Evolutionary conservation across 2,329 filamentous ascomycete genomes (phyloP), one percentile per base, ranked within the genome.

Genomic region (Talaromyces pinophilus): DNA sequence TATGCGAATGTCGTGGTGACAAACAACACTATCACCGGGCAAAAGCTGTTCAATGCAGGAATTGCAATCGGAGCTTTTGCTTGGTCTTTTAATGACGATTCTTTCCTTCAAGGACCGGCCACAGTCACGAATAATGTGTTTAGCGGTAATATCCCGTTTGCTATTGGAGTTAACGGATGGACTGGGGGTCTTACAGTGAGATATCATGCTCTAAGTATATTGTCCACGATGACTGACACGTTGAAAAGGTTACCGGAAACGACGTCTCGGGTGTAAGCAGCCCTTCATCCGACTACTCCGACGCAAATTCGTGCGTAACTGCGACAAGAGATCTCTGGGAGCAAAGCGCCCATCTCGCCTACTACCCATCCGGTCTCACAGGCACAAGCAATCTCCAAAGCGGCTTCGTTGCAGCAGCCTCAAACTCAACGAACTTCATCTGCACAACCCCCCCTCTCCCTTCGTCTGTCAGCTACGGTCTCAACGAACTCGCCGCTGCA

Each of bases 61-160:
- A 52, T 68, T 64, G 50, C 69, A 62, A 62, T 69, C 67, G 65
- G 65, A 4, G 65, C 59, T n/a, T 67, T 40, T 54, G 65, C 54
- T 1, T 67, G 65, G 65, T 63, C 60, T 5, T 57, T 57, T 10
- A 48, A 59, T 17, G 42, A 59, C 17, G 40, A 48, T 19, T 6
- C 19, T 44, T 46, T 50, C 22, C 22, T 59, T 33, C 40, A 50
- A n/a, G 65, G 65, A n/a, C 65, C 65, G 7, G 61, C 65, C 0
- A 67, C 60, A 7, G 22, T 67, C 17, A 67, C 59, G 19, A 28
- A 60, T 28, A 67, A 67, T 44, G 42, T 52, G 11, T 63, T 67
- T 25, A 59, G 48, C 33, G 65, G 65, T 22, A 59, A 63, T 42
- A 60, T 67, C 22, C 54, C 65, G 13, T 63, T 63, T 13, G 46